Evolutionary conservation across 805 yeast species (phyloP).

Genomic region (Starmerella sp.): DNA sequence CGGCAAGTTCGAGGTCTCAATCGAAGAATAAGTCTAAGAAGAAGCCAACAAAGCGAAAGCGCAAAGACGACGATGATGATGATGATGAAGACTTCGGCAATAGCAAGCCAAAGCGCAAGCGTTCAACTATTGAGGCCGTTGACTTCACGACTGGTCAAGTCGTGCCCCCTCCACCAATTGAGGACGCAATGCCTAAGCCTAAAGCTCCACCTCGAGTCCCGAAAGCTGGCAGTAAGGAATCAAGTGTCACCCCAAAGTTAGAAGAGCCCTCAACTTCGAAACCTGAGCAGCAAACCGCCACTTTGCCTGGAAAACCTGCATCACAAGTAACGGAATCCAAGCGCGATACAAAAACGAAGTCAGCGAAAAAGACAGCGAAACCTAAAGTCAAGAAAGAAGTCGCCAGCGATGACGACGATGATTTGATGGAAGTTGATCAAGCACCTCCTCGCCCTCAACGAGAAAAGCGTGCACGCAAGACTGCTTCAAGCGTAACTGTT

Average conservation of each 20-base stretch:
- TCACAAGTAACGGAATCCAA: not conserved
- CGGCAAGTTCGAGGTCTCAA: conserved; percentile 24
- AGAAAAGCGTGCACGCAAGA: not conserved
- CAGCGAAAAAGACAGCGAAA: not conserved
- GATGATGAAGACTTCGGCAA: conserved; percentile 27
- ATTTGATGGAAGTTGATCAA: not conserved
- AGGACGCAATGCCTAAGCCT: conserved; percentile 24
- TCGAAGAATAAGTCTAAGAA: conserved; percentile 17
- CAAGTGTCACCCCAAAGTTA: not conserved
- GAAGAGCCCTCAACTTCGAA: not conserved
- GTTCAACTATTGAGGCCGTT: conserved; percentile 11
- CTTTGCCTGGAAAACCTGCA: too few species aligned
- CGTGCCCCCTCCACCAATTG: conserved; percentile 21
- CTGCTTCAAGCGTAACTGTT: not conserved
- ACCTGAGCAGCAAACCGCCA: not conserved
- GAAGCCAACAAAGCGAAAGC: conserved; percentile 31
- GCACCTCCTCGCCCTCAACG: not conserved
- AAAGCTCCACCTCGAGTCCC: conserved; percentile 24
- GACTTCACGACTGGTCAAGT: conserved; percentile 10
- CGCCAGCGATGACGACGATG: not conserved
- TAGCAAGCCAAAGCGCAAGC: conserved; percentile 10
- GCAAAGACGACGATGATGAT: conserved; percentile 25
- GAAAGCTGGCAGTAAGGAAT: conserved; percentile 1
- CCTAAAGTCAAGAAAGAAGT: not conserved
- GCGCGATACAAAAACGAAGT: not conserved